Percentiles rank a stretch among this genome's conserved stretches.
Conservation (phyloP, 345 rosid genomes). For the Theobroma cacao region DNA sequence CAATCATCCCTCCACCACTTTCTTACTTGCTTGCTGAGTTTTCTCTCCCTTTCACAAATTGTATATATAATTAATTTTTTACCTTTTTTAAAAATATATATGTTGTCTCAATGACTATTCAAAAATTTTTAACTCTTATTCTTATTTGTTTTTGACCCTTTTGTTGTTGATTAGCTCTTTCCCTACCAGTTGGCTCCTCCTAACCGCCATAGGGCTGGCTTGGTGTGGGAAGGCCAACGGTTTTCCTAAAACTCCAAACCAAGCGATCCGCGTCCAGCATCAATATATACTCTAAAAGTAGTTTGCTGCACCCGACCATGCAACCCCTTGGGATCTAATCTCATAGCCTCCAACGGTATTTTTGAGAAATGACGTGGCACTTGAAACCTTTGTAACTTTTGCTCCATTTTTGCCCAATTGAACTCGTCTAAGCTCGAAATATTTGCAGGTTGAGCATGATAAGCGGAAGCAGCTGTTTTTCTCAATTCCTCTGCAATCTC, state of each 20-base stretch:
- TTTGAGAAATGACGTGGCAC: conserved; percentile 44
- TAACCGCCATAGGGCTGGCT: conserved; percentile 73
- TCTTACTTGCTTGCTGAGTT: too few species aligned
- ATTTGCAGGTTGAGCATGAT: not conserved
- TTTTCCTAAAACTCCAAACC: conserved; percentile 81
- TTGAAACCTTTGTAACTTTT: conserved; percentile 44
- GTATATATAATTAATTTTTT: too few species aligned
- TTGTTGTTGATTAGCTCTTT: too few species aligned
- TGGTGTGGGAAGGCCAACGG: conserved; percentile 59
- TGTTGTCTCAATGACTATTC: too few species aligned
- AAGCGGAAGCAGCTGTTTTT: not conserved
- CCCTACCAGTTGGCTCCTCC: conserved; percentile 53
- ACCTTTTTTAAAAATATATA: too few species aligned
- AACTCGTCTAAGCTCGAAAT: conserved; percentile 35
- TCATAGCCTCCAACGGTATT: conserved; percentile 69
- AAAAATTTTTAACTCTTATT: too few species aligned
- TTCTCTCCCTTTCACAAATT: too few species aligned
- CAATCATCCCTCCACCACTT: too few species aligned
- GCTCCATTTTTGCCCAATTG: conserved; percentile 61
- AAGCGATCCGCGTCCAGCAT: conserved; percentile 71
- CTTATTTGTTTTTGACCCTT: too few species aligned
- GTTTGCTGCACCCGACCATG: conserved; percentile 83
- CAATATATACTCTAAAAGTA: conserved; percentile 78
- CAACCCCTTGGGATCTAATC: conserved; percentile 53
- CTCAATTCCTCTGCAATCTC: not conserved